Base-by-base conservation (phyloP, 139 green algal genomes). In the Coelastrella sp. region DNA sequence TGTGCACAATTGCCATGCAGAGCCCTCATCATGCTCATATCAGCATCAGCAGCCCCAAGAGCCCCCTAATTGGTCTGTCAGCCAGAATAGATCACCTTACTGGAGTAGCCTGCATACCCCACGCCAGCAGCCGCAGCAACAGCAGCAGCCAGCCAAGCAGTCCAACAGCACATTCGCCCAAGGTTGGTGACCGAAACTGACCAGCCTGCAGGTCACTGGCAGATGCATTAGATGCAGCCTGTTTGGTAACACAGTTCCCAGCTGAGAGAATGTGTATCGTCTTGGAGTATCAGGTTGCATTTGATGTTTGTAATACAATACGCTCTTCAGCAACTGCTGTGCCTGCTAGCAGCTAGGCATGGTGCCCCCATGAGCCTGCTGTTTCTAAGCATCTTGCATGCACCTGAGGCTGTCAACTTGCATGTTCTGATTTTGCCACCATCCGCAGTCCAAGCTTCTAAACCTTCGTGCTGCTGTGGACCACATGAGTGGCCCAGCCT, bases 401-500 rank as follows among this genome's bases (percentile, higher is more conserved):
- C 40, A 19, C 8, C 11, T 59, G 40, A 45, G 4, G 7, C 25
- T 38, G 41, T n/a, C n/a, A n/a, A n/a, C n/a, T 43, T 43, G 69
- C 40, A 57, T 57, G 11, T 60, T 40, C 71, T 79, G 71, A 30
- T 59, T 8, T 21, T 64, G 45, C 68, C 37, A 23, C n/a, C n/a
- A n/a, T n/a, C 68, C 41, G 68, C 68, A 38, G 38, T 32, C 41
- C 19, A 53, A 67, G 50, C 50, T 38, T 38, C 5, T 84, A 38
- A 84, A 45, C 21, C 59, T 84, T n/a, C 77, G 77, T 72, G 59
- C 77, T 32, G 59, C 59, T 40, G 77, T 84, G 15, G 77, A 84
- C 59, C 77, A 84, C 77, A 45, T 74, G 40, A 40, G n/a, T 74
- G 59, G 59, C 17, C 53, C 25, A 15, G 76, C 76, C 0, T 83